These are phyloP conservation scores for Pleurostoma richardsiae DNA, from an alignment of 2,329 filamentous ascomycete genomes.

Conservation along the genomic window DNA sequence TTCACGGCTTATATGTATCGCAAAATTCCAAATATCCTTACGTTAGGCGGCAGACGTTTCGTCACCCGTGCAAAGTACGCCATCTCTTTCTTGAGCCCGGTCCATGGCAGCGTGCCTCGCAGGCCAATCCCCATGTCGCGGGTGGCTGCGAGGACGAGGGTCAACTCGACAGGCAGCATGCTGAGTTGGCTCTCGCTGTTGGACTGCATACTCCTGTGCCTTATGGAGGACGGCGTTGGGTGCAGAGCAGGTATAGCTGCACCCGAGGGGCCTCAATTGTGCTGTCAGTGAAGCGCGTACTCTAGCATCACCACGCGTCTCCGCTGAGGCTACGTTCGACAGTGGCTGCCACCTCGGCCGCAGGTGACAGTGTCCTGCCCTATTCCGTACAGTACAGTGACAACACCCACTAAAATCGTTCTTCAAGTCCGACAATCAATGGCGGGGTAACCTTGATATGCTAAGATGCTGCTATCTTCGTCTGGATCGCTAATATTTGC, in stretches of 20 bases:
- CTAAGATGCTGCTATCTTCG: neutral
- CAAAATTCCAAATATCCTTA: slow-evolving; percentile 12
- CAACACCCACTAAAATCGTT: too few relatives aligned
- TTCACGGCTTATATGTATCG: neutral
- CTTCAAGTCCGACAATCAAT: too few relatives aligned
- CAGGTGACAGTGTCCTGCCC: too few relatives aligned
- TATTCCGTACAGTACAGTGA: too few relatives aligned
- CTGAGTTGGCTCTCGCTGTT: neutral
- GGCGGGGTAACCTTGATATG: too few relatives aligned
- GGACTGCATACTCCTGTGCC: neutral
- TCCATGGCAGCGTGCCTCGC: slow-evolving; percentile 79
- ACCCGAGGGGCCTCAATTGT: too few relatives aligned
- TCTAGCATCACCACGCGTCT: too few relatives aligned
- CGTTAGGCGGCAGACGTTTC: slow-evolving; percentile 51
- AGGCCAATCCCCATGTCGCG: slow-evolving; percentile 83
- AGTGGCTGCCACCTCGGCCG: too few relatives aligned
- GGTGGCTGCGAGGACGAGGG: slow-evolving; percentile 93
- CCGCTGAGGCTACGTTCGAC: too few relatives aligned
- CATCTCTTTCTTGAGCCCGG: slow-evolving; percentile 85
- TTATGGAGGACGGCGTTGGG: too few relatives aligned
- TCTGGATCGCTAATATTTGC: neutral
- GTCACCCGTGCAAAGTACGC: slow-evolving; percentile 91
- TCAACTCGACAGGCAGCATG: slow-evolving; percentile 53
- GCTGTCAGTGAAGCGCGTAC: too few relatives aligned
- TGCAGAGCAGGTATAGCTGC: too few relatives aligned